A percentile compares a stretch with the other conserved stretches of the same genome.
Evolutionary conservation across 2,329 filamentous ascomycete genomes (phyloP).

Genomic region (Madurella fahalii): DNA sequence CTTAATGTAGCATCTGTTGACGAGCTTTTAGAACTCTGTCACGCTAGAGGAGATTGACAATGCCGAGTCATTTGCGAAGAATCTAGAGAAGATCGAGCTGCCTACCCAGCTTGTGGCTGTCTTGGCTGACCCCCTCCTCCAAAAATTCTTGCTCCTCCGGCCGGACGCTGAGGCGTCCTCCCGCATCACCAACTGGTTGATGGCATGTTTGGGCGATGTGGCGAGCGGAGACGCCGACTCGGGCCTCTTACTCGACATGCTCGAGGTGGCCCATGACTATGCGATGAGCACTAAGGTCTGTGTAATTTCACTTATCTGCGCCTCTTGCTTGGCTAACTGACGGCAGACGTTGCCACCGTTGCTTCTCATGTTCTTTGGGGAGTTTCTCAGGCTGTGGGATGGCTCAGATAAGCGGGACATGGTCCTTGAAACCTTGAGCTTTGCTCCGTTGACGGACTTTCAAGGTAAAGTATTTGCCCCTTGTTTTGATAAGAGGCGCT

Average conservation of each 20-base stretch:
- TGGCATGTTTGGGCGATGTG: slow-evolving; percentile 52
- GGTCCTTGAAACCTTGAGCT: slow-evolving; percentile 57
- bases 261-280: slow-evolving; percentile 54
- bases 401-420: slow-evolving; percentile 50
- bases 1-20: slow-evolving; percentile 13
- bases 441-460: slow-evolving; percentile 52
- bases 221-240: slow-evolving; percentile 48
- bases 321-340: slow-evolving; percentile 15
- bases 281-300: slow-evolving; percentile 53
- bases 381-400: slow-evolving; percentile 59
- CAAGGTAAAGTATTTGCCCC: slow-evolving; percentile 39
- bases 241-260: slow-evolving; percentile 48
- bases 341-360: slow-evolving; percentile 44
- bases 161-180: slow-evolving; percentile 49
- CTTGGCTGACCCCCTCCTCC: slow-evolving; percentile 69
- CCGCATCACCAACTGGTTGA: slow-evolving; percentile 58
- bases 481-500: slow-evolving; percentile 12
- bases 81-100: slow-evolving; percentile 72
- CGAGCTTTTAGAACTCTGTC: slow-evolving; percentile 48
- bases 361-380: slow-evolving; percentile 46
- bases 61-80: slow-evolving; percentile 64
- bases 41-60: slow-evolving; percentile 76
- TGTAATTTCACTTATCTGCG: background rate
- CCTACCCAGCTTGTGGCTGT: slow-evolving; percentile 79
- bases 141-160: slow-evolving; percentile 68